Base-by-base conservation (phyloP, 2,329 filamentous ascomycete genomes). In the Bipolaris zeicola region DNA sequence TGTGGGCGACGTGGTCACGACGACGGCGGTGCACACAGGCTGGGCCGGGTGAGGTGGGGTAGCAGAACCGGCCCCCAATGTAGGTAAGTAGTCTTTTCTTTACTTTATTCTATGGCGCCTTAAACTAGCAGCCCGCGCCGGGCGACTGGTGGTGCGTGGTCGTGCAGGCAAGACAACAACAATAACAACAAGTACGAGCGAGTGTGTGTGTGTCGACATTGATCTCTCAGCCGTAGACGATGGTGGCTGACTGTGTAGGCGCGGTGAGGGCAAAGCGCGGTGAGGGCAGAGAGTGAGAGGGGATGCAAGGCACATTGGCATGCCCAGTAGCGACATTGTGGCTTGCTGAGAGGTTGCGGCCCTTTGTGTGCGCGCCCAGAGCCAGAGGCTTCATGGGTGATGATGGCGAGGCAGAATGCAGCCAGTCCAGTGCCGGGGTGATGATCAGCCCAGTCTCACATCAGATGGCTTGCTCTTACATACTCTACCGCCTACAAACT, bases 341-440 rank as follows among this genome's bases (percentile, higher is more conserved):
- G 26, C 26, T 28, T 28, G 26, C 26, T 28, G 26, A 28, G 26
- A 28, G 8, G 1, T 10, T 28, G 26, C 26, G 26, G 26, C 26
- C 26, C 26, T 28, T 10, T 28, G 7, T 8, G 26, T 10, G 26
- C 26, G 26, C 8, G 26, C 7, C 26, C 26, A 28, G 26, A 28
- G 26, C 26, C 26, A 28, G 10, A 28, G 26, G 26, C 26, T 28
- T 28, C 26, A 28, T 28, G 26, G 34, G 34, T 42, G 37, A 49
- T 62, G 37, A 51, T 62, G 57, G 54, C 57, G 55, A 26, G 16
- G 45, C 44, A 56, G 48, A 48, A 51, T 38, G 52, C 53, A 46
- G 60, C 54, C 53, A 46, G 60, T 52, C 49, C 50, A 60, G 46
- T 50, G 57, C 57, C 53, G 57, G 52, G 39, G 44, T 42, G 26